Evolutionary conservation across 805 yeast species (phyloP), one percentile per base, ranked within the genome.

Genomic region (Kluyveromyces wickerhamii): DNA sequence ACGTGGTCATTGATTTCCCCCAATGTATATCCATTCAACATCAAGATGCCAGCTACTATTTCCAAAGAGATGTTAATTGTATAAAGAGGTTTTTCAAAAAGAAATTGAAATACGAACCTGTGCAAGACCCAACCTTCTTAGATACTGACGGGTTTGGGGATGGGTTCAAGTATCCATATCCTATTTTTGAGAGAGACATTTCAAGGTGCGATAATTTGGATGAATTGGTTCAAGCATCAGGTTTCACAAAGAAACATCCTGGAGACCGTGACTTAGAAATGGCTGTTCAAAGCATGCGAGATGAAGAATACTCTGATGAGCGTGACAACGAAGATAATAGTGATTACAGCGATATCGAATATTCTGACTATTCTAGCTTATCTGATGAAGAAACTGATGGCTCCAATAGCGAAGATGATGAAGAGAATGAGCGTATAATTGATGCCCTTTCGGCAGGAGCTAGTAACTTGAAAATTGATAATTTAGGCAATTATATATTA

Each of bases 11-110:
- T 50, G 99, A 92, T 68, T 92, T 92, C 67, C 99, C 99, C 3
- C 99, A 92, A 61, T 89, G 96, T 74, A 82, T 92, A 12, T 85
- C 96, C 15, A 83, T 84, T 29, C 88, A 82, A 45, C 99, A 92
- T 54, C 69, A 66, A 3, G 96, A 92, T 55, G 96, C 97, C 5
- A 79, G 79, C 42, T 72, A 69, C 38, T 88, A 85, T 57, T 92
- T 92, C 59, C 75, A 84, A 48, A 72, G 99, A 63, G 99, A 92
- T 61, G 94, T 92, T 16, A 83, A 85, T 38, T 88, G 97, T 59
- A 78, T 92, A 35, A 70, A 87, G 42, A 68, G 77, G 29, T 92
- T 89, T 52, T 92, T 92, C 63, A 77, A 69, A 40, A 77, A 75
- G 55, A 82, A 82, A 57, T 72, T 89, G 47, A 74, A 74, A 42